Evolutionary conservation across 2,329 filamentous ascomycete genomes (phyloP), one percentile per base, ranked within the genome.

Genomic region (Colletotrichum tabaci): DNA sequence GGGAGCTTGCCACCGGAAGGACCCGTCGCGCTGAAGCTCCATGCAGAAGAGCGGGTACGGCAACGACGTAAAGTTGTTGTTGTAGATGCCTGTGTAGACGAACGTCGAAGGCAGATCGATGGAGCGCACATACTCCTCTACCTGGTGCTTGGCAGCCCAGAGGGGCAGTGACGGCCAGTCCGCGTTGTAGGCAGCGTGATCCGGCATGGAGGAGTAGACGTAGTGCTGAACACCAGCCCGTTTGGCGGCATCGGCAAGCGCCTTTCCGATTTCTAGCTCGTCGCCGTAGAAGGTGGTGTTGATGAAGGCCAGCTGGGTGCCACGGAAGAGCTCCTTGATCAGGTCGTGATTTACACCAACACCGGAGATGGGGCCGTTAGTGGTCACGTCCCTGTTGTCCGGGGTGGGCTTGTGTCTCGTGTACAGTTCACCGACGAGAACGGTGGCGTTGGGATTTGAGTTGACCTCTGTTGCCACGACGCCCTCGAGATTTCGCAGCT

Each of bases 281-380:
- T 98, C 95, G 62, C 96, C 96, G 85, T 97, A 98, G 78, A 97
- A 97, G 6, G 95, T 97, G 52, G 96, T 99, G 85, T 99, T 99
- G 85, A 98, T 95, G 82, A 98, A 99, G 71, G 96, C 96, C 62
- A 97, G 88, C 76, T 97, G 93, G 26, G 94, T 93, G 73, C 94
- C 94, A 47, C 88, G 86, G 86, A 98, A 98, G 23, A 98, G 87
- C 75, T 93, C 88, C 65, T 89, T 87, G 78, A 98, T 93, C 75
- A 98, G 82, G 1, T 86, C 86, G 76, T 91, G 87, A 79, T 94
- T 94, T 78, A 96, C 90, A 74, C 92, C 89, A 73, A 90, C 87
- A 53, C 88, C 88, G 52, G 86, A 86, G 63, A 90, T 92, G 77
- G 79, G 89, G 74, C 81, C 93, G 85, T 87, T 93, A 83, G 84